Evolutionary conservation across 352 stramenopile species (phyloP).

Genomic region (Phytophthora pini): DNA sequence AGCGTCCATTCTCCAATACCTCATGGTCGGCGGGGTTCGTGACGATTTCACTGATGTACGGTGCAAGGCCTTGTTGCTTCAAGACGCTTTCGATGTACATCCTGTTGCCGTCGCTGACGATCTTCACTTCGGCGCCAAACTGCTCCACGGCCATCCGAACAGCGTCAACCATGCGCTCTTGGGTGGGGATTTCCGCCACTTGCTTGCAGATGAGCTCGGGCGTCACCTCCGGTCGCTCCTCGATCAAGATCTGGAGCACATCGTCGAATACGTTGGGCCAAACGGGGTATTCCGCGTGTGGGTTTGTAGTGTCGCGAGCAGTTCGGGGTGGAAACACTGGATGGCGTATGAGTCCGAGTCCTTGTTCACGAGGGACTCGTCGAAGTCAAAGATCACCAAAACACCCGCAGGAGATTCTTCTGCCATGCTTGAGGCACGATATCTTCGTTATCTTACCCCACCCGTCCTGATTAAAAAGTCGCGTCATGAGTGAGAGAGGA

Average conservation of each 20-base stretch:
- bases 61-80: constrained; percentile 35
- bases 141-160: constrained; percentile 51
- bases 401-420: constrained; percentile 3
- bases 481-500: not conserved
- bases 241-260: constrained; percentile 45
- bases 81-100: constrained; percentile 82
- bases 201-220: constrained; percentile 42
- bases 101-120: constrained; percentile 82
- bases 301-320: constrained; percentile 40
- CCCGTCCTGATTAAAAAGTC: not conserved
- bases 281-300: constrained; percentile 33
- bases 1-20: constrained; percentile 10
- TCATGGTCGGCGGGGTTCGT: constrained; percentile 57
- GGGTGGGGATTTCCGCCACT: constrained; percentile 59
- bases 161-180: constrained; percentile 69
- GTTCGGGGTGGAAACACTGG: constrained; percentile 56
- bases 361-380: constrained; percentile 60
- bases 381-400: constrained; percentile 65
- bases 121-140: constrained; percentile 50
- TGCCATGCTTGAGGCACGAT: not conserved
- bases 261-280: constrained; percentile 74
- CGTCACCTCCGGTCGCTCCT: constrained; percentile 47
- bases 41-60: constrained; percentile 48
- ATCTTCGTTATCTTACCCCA: not conserved
- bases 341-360: constrained; percentile 75